Evolutionary conservation across 2,329 filamentous ascomycete genomes (phyloP).

Genomic region (Diaporthe ilicicola): DNA sequence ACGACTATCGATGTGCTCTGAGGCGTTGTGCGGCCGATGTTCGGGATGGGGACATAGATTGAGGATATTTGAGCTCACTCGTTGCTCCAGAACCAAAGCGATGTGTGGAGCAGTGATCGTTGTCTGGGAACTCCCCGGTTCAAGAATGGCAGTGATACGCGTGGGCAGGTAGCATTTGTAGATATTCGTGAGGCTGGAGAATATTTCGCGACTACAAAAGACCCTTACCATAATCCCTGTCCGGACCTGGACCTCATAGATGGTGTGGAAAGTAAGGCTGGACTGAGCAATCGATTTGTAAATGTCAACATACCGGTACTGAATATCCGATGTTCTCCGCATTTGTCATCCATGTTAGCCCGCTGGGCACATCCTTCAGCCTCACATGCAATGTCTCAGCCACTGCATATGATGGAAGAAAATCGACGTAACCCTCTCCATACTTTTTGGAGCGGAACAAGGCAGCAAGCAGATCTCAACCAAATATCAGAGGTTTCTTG

Average conservation of each 20-base stretch:
- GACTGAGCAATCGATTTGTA: background rate
- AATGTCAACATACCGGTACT: background rate
- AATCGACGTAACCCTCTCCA: no score
- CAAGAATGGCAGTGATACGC: background rate
- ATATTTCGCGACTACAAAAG: background rate
- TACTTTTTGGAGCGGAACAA: no score
- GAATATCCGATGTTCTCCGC: background rate
- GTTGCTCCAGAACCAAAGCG: background rate
- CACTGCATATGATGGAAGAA: no score
- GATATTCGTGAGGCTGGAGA: background rate
- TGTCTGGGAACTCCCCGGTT: background rate
- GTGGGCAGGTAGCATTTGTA: background rate
- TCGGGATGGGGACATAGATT: background rate
- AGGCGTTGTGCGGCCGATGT: background rate
- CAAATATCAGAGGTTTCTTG: no score
- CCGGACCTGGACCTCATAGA: no score
- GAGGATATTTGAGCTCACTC: no score
- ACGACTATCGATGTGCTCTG: background rate
- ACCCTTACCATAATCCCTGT: background rate
- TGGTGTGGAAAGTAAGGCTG: background rate
- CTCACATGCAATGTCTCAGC: no score
- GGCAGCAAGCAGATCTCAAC: no score
- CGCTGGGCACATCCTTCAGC: no score
- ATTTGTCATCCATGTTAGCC: no score
- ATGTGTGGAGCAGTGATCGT: background rate